These are phyloP conservation scores for Lathyrus tuberosus DNA, from an alignment of 306 rosid genomes.

Conservation along the genomic window DNA sequence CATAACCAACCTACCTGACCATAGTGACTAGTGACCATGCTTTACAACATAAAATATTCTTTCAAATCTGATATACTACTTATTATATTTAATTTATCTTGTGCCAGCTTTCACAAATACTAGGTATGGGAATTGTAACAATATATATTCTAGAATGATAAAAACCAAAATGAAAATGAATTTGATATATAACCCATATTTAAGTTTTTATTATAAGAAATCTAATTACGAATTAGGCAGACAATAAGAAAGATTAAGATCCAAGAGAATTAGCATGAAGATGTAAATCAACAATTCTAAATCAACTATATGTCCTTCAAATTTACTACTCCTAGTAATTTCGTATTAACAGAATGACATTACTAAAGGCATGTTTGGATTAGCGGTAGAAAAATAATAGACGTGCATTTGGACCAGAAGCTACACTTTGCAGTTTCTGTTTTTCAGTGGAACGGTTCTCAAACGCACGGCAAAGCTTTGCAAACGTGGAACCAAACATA, in stretches of 20 bases:
- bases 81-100: slow-evolving; percentile 14
- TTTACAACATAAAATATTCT: slow-evolving; percentile 33
- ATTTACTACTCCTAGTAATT: neutral
- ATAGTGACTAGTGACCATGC: slow-evolving; percentile 34
- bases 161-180: slow-evolving; percentile 9
- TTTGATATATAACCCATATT: neutral
- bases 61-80: neutral
- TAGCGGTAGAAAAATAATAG: too few species aligned
- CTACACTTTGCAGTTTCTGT: too few species aligned
- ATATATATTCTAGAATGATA: slow-evolving; percentile 22
- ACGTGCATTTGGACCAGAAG: too few species aligned
- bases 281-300: slow-evolving; percentile 27
- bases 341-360: slow-evolving; percentile 4
- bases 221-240: slow-evolving; percentile 3
- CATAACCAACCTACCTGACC: slow-evolving; percentile 38
- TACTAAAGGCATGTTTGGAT: too few species aligned
- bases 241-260: slow-evolving; percentile 6
- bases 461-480: too few species aligned
- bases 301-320: neutral
- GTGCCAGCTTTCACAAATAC: slow-evolving; percentile 15
- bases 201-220: neutral
- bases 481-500: too few species aligned
- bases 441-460: too few species aligned
- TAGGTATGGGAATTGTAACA: slow-evolving; percentile 24
- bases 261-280: neutral